Base-by-base conservation (phyloP, 352 stramenopile species). In the Pythium utonaiense region DNA sequence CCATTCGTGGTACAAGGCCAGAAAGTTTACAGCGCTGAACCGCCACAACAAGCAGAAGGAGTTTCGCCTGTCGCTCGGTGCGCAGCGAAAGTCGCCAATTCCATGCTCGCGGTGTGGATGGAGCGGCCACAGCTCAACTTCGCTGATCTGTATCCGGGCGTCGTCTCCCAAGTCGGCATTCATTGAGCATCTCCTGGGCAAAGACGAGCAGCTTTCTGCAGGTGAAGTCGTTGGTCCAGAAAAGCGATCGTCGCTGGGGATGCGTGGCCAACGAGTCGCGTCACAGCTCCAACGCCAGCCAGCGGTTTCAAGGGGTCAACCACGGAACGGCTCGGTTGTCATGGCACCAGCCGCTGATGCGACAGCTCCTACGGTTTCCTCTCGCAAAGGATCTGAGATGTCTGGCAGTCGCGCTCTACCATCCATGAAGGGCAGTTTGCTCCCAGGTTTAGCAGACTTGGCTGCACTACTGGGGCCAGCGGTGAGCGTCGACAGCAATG, bases 61-160 rank as follows among this genome's bases (percentile, higher is more conserved):
- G 22, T 68, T 71, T 48, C 64, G 62, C 33, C 42, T 89, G 6
- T 78, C 75, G 30, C 47, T 77, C 9, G 62, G 66, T 30, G 61
- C 70, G 16, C 77, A 89, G 41, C 71, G 70, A 45, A 73, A 77
- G 28, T 80, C 75, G 16, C 69, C 75, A 49, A 59, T 89, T 17
- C 64, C 66, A 22, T 89, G 77, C 34, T 83, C 77, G 9, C 73
- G 79, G 2, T 89, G 79, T 31, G 79, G 79, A 17, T 79, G 74
- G 69, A 64, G 72, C 8, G 77, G 79, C 0, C 79, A 89, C 28
- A 63, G 70, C 9, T 84, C 75, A 7, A 81, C 75, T 10, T 83
- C 79, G 9, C 62, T 69, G 4, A 60, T 75, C 8, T 86, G 79
- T 51, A 64, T 78, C 8, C 65, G 65, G 0, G 62, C 59, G 0